Conservation (phyloP, 192 early-diverging fungal genomes). For the Coemansia sp. region DNA sequence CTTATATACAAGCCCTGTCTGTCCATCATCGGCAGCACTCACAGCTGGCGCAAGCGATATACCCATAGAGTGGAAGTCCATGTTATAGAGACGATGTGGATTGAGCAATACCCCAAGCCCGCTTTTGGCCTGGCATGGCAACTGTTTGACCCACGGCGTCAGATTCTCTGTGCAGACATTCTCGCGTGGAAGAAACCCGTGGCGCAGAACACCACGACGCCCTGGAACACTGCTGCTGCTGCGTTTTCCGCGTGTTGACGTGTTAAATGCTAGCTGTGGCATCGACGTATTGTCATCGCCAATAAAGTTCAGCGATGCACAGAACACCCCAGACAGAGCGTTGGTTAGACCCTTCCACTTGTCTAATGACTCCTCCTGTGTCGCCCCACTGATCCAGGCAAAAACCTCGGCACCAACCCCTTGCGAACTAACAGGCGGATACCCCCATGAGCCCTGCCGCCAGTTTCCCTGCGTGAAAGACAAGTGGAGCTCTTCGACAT, state of each 20-base stretch:
- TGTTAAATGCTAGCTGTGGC: conserved; percentile 57
- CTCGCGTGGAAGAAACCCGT: conserved; percentile 84
- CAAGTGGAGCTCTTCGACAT: conserved; percentile 79
- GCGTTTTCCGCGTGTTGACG: neutral
- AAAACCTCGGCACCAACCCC: conserved; percentile 77
- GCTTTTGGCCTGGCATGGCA: conserved; percentile 91
- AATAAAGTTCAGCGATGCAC: conserved; percentile 94
- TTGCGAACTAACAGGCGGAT: conserved; percentile 54
- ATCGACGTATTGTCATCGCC: conserved; percentile 70
- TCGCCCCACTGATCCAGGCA: conserved; percentile 61
- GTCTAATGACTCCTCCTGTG: conserved; percentile 45
- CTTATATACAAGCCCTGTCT: conserved; percentile 54
- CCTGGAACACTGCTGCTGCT: neutral
- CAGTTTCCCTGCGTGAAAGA: conserved; percentile 90
- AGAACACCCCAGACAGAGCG: conserved; percentile 91
- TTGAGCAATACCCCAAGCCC: conserved; percentile 89
- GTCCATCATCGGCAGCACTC: conserved; percentile 12
- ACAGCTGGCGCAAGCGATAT: conserved; percentile 65
- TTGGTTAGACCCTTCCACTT: conserved; percentile 88
- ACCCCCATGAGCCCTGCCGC: conserved; percentile 79
- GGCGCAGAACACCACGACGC: conserved; percentile 57
- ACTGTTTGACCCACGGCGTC: conserved; percentile 94
- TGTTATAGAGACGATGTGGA: conserved; percentile 87
- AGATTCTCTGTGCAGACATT: conserved; percentile 97
- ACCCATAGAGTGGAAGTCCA: conserved; percentile 88